phyloP scores from a whole-genome alignment of 2,329 filamentous ascomycete species.

The Plenodomus tracheiphilus region DNA sequence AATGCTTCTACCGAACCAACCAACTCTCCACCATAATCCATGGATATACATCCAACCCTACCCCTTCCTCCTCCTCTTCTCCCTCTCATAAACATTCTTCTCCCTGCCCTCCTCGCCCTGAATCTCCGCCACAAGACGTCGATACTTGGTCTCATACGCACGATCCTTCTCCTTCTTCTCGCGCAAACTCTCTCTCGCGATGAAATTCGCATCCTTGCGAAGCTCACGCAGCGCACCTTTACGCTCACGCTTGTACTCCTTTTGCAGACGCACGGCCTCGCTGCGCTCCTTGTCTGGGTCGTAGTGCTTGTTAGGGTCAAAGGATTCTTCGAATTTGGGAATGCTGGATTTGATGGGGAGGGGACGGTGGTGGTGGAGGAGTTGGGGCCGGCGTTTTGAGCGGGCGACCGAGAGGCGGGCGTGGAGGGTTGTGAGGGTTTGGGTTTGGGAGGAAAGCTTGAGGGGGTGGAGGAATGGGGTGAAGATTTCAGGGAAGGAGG shows the following conservation, averaged over 20 bases:
- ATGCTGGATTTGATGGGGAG: conserved; percentile 85
- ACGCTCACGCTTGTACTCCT: conserved; percentile 90
- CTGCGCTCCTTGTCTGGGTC: conserved; percentile 90
- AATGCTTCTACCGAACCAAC: too few relatives aligned
- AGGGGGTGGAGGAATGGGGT: conserved; percentile 55
- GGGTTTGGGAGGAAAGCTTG: conserved; percentile 33
- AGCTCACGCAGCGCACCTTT: conserved; percentile 95
- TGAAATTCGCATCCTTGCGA: conserved; percentile 91
- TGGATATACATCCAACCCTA: too few relatives aligned
- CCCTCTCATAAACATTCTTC: conserved; percentile 84
- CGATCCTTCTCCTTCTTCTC: conserved; percentile 93
- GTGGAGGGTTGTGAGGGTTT: conserved; percentile 64
- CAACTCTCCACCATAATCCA: too few relatives aligned
- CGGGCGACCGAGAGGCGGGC: conserved; percentile 64
- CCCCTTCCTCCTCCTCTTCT: conserved; percentile 69
- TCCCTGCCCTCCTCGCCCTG: conserved; percentile 90
- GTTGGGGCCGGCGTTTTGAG: conserved; percentile 73
- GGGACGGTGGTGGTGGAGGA: conserved; percentile 86
- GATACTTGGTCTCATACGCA: conserved; percentile 96
- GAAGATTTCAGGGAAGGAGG: conserved; percentile 80
- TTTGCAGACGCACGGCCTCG: conserved; percentile 79
- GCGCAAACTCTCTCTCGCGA: conserved; percentile 84
- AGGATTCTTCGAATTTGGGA: conserved; percentile 94
- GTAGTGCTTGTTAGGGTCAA: conserved; percentile 95
- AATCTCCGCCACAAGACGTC: conserved; percentile 88